A percentile compares a stretch with the other conserved stretches of the same genome.
These are phyloP conservation scores for Rubia balearica DNA, from an alignment of 305 asterid genomes.

Conservation along the genomic window DNA sequence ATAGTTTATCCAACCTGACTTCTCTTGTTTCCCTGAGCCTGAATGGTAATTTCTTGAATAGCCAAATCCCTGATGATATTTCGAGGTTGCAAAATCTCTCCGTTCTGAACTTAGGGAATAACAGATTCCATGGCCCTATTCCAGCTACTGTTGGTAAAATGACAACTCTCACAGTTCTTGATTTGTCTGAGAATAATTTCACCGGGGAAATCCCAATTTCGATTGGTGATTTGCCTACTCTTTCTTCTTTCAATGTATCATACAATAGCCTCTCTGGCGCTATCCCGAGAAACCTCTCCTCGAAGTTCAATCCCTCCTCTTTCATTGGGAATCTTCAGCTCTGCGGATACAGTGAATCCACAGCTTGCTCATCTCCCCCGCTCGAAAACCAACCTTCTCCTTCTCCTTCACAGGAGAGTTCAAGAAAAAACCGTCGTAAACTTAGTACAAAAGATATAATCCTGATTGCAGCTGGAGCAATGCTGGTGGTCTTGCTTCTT, in stretches of 20 bases:
- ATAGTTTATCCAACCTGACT: constrained; percentile 30
- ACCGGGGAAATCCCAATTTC: constrained; percentile 59
- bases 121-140: constrained; percentile 42
- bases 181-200: constrained; percentile 54
- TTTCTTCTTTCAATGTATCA: constrained; percentile 59
- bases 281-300: constrained; percentile 48
- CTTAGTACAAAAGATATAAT: constrained; percentile 73
- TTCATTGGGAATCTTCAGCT: constrained; percentile 67
- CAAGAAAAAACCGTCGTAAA: constrained; percentile 30
- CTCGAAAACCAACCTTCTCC: constrained; percentile 26
- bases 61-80: constrained; percentile 40
- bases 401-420: constrained; percentile 27
- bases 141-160: constrained; percentile 51
- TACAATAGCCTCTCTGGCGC: constrained; percentile 61
- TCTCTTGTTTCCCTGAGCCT: constrained; percentile 34
- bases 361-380: constrained; percentile 39
- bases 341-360: constrained; percentile 56
- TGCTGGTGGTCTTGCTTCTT: constrained; percentile 34
- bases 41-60: constrained; percentile 34
- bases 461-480: constrained; percentile 66
- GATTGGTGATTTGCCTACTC: constrained; percentile 33
- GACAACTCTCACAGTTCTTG: constrained; percentile 36
- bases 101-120: constrained; percentile 39
- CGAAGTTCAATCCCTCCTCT: constrained; percentile 55
- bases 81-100: constrained; percentile 36